phyloP scores from a whole-genome alignment of 345 rosid genomes.

The Brassica incana region DNA sequence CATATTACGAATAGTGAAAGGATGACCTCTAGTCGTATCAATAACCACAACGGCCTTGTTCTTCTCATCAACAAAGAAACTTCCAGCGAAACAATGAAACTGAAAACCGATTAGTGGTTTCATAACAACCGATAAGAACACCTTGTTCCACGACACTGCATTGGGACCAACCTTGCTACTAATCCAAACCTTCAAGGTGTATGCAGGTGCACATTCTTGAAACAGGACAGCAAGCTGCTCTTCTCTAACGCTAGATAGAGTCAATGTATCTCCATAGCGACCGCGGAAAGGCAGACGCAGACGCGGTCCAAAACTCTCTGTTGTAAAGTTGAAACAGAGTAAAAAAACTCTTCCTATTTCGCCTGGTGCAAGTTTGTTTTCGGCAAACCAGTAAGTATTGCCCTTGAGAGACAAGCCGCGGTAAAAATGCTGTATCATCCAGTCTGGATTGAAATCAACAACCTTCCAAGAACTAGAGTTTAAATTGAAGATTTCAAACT shows the following conservation, averaged over 20 bases:
- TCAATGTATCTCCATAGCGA: neutral
- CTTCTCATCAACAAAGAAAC: slow-evolving; percentile 20
- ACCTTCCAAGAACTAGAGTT: slow-evolving; percentile 3
- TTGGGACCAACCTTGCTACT: slow-evolving; percentile 7
- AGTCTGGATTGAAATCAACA: neutral
- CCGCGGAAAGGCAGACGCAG: slow-evolving; percentile 1
- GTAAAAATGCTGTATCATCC: neutral
- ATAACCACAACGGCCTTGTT: neutral
- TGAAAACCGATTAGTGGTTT: neutral
- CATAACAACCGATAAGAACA: neutral
- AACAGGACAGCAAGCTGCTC: neutral
- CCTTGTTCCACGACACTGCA: slow-evolving; percentile 13
- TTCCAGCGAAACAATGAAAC: neutral
- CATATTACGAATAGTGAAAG: neutral
- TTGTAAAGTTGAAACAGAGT: neutral
- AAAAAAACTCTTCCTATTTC: neutral
- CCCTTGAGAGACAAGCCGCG: neutral
- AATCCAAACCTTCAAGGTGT: neutral
- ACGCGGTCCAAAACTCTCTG: neutral
- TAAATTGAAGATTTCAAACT: neutral
- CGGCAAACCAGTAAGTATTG: neutral
- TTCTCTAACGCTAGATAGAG: slow-evolving; percentile 20
- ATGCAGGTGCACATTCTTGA: neutral
- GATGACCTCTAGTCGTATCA: neutral
- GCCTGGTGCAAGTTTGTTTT: no score